Conservation (phyloP, 2,329 filamentous ascomycete species). For the Mollisiaceae sp. region DNA sequence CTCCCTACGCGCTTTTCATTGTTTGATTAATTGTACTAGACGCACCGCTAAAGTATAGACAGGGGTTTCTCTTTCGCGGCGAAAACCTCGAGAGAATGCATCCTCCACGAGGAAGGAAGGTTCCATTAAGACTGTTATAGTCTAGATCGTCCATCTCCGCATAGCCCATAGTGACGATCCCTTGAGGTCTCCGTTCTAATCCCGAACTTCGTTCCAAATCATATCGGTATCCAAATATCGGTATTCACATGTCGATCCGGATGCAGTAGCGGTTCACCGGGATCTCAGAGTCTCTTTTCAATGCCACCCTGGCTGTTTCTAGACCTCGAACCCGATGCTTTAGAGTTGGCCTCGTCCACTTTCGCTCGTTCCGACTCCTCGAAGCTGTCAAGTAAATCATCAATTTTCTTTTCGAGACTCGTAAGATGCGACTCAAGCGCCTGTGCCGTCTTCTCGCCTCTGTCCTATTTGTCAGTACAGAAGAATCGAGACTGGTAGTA, state of each 20-base stretch:
- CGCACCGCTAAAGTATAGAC: no score
- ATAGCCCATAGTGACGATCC: no score
- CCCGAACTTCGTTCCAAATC: no score
- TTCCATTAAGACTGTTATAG: no score
- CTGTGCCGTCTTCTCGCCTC: constrained; percentile 58
- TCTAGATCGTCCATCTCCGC: no score
- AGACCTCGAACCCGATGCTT: constrained; percentile 1
- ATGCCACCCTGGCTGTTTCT: constrained; percentile 5
- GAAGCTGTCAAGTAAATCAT: constrained; percentile 57
- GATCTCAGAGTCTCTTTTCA: constrained; percentile 14
- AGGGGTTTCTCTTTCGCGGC: no score
- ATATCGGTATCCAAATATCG: background rate
- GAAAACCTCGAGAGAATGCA: no score
- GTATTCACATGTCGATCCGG: background rate
- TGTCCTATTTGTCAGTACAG: constrained; percentile 17
- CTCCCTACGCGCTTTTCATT: no score
- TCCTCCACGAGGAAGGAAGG: no score
- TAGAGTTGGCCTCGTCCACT: constrained; percentile 28
- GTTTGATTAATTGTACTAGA: no score
- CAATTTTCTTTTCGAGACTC: constrained; percentile 59
- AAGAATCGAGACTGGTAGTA: constrained; percentile 2
- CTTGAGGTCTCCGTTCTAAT: no score
- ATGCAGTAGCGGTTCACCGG: background rate
- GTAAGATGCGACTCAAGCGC: constrained; percentile 58
- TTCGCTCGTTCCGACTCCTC: constrained; percentile 43